Base-by-base conservation (phyloP, 2,329 filamentous ascomycete species). In the Cytospora schulzeri region DNA sequence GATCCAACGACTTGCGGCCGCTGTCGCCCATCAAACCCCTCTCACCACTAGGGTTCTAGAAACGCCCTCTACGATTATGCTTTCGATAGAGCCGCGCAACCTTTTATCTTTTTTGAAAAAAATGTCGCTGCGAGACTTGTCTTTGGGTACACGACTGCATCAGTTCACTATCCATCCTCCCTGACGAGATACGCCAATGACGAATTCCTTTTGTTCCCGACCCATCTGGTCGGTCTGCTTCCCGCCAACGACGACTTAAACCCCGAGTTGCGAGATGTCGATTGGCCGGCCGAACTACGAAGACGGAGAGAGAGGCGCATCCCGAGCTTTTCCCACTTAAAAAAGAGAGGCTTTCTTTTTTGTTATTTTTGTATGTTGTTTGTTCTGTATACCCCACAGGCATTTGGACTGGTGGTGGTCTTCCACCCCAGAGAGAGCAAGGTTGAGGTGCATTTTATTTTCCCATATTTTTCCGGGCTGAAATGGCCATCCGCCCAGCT, bases 11-110 rank as follows among this genome's bases (percentile, higher is more conserved):
- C 59, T 70, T 87, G 52, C 79, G 84, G 52, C 85, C 85, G 3
- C 74, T 90, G 41, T 89, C 87, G 65, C 87, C 87, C 5, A 89
- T 90, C 71, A 86, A 88, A 74, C 87, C 87, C 51, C 75, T 89
- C 55, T 89, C 86, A 41, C 87, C 87, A 15, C 77, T 88, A 71
- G 83, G 85, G 67, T 84, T 88, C 68, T 85, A 75, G 65, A 62
- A 31, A 57, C 17, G 65, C 60, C 64, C 58, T 62, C 69, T 60
- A 61, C 66, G 69, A 60, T 68, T 70, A 63, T 67, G 64, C 61
- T 66, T 66, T 63, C 63, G 67, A 65, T 54, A 66, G 65, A 64
- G 19, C 57, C 19, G 48, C 33, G 57, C 38, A 28, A 24, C 31
- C 61, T 28, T n/a, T n/a, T 19, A 66, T 28, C 56, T 45, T 31